Percentiles rank a stretch among this genome's conserved stretches.
These are phyloP conservation scores for Zygosaccharomyces bisporus DNA, from an alignment of 805 yeast species.

Conservation along the genomic window DNA sequence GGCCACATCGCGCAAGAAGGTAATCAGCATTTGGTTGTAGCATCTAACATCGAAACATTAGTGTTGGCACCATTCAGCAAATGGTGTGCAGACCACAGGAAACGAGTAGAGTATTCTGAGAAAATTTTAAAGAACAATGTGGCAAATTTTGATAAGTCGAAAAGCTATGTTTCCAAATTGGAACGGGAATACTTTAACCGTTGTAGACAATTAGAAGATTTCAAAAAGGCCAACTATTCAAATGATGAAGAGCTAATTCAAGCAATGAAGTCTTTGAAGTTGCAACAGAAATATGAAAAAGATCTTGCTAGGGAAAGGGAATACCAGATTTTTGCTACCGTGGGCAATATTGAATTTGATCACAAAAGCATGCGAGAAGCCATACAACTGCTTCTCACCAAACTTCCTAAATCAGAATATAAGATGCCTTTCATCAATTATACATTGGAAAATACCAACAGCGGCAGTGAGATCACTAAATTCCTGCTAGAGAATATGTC, in stretches of 20 bases:
- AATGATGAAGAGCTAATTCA: constrained; percentile 21
- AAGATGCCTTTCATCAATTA: constrained; percentile 56
- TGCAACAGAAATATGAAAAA: constrained; percentile 25
- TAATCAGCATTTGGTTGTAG: constrained; percentile 60
- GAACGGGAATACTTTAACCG: constrained; percentile 73
- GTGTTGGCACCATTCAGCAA: constrained; percentile 67
- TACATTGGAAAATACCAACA: constrained; percentile 32
- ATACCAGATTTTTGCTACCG: constrained; percentile 27
- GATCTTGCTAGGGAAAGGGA: constrained; percentile 30
- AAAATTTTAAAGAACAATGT: constrained; percentile 48
- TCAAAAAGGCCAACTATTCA: constrained; percentile 29
- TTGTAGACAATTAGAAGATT: constrained; percentile 69
- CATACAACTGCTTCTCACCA: constrained; percentile 41
- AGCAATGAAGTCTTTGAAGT: constrained; percentile 25
- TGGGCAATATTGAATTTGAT: constrained; percentile 35
- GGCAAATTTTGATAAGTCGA: constrained; percentile 48
- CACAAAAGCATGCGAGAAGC: constrained; percentile 38
- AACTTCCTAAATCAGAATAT: constrained; percentile 51
- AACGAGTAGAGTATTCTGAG: constrained; percentile 60
- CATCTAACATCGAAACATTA: constrained; percentile 53
- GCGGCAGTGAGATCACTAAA: constrained; percentile 34
- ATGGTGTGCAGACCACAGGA: constrained; percentile 73
- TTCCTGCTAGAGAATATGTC: constrained; percentile 30
- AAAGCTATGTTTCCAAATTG: constrained; percentile 44
- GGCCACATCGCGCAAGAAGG: constrained; percentile 54